phyloP scores from a whole-genome alignment of 2,329 filamentous ascomycete species.

The Pseudocercospora musae region DNA sequence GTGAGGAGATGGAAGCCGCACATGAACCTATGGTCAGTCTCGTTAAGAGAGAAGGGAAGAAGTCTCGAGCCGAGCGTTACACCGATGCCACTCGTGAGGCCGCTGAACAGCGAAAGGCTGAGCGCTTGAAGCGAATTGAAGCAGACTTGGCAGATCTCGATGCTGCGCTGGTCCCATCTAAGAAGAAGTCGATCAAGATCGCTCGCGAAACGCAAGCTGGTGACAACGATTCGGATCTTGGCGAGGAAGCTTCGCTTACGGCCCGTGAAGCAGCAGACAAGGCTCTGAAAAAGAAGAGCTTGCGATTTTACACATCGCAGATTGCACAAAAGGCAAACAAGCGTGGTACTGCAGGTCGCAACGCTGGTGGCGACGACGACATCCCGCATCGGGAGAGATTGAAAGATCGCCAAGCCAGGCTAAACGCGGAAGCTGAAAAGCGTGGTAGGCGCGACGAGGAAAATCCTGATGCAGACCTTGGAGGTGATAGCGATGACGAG shows the following conservation, averaged over 20 bases:
- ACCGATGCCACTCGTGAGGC: slow-evolving; percentile 54
- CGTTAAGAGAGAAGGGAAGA: slow-evolving; percentile 40
- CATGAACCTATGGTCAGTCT: not conserved
- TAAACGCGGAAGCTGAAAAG: slow-evolving; percentile 84
- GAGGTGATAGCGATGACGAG: slow-evolving; percentile 67
- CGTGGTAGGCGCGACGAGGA: slow-evolving; percentile 65
- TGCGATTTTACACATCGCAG: slow-evolving; percentile 97
- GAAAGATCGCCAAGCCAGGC: slow-evolving; percentile 76
- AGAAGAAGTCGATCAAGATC: slow-evolving; percentile 16
- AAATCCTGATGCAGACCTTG: slow-evolving; percentile 60
- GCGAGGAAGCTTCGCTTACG: slow-evolving; percentile 79
- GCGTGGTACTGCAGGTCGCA: slow-evolving; percentile 67
- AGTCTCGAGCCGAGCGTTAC: slow-evolving; percentile 49
- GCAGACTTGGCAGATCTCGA: slow-evolving; percentile 72
- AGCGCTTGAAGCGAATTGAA: slow-evolving; percentile 56
- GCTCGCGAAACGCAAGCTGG: slow-evolving; percentile 33
- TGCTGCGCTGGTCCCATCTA: slow-evolving; percentile 51
- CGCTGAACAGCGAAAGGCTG: slow-evolving; percentile 52
- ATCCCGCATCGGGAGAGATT: slow-evolving; percentile 86
- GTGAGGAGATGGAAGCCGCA: slow-evolving; percentile 25
- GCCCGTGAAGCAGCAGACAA: slow-evolving; percentile 80
- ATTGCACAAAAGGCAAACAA: slow-evolving; percentile 93
- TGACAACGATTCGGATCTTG: slow-evolving; percentile 80
- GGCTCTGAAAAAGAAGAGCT: slow-evolving; percentile 80
- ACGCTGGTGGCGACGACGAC: slow-evolving; percentile 75